phyloP scores from a whole-genome alignment of 768 basidiomycete species.

The Porpolomopsis calyptriformis region DNA sequence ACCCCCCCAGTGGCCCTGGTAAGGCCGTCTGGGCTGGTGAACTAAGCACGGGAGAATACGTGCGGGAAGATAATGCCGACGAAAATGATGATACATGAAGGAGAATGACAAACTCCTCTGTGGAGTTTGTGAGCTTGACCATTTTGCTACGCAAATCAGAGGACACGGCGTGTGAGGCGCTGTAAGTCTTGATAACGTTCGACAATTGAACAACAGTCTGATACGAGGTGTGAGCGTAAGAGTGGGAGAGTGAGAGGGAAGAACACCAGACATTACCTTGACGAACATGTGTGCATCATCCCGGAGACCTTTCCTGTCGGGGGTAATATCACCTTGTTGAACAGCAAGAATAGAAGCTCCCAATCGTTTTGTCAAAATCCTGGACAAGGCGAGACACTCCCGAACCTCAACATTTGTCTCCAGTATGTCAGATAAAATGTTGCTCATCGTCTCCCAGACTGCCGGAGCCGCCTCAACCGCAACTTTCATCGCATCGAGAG shows the following conservation, averaged over 20 bases:
- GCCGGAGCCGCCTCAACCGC: conserved; percentile 72
- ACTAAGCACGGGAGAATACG: conserved; percentile 50
- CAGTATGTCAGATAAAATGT: conserved; percentile 43
- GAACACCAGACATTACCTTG: conserved; percentile 42
- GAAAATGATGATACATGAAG: conserved; percentile 79
- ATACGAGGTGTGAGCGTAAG: neutral
- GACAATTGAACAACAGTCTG: conserved; percentile 73
- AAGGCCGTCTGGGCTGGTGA: conserved; percentile 17
- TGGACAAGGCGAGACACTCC: conserved; percentile 50
- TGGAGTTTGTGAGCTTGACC: conserved; percentile 68
- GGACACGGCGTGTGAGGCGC: conserved; percentile 44
- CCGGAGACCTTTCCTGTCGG: conserved; percentile 52
- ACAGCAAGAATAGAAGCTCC: conserved; percentile 47
- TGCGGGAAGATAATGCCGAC: conserved; percentile 39
- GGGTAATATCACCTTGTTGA: conserved; percentile 42
- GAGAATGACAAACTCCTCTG: conserved; percentile 80
- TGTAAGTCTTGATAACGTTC: conserved; percentile 57
- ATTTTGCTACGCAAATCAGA: conserved; percentile 56
- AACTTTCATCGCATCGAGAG: conserved; percentile 64
- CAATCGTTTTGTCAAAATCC: conserved; percentile 53
- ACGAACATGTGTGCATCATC: conserved; percentile 75
- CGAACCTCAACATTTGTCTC: conserved; percentile 34
- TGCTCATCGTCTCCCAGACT: conserved; percentile 76
- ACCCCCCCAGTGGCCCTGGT: conserved; percentile 9
- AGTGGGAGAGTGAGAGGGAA: neutral